Evolutionary conservation across 1,284 basidiomycete genomes (phyloP), one percentile per base, ranked within the genome.

Genomic region (Heterobasidion irregulare): DNA sequence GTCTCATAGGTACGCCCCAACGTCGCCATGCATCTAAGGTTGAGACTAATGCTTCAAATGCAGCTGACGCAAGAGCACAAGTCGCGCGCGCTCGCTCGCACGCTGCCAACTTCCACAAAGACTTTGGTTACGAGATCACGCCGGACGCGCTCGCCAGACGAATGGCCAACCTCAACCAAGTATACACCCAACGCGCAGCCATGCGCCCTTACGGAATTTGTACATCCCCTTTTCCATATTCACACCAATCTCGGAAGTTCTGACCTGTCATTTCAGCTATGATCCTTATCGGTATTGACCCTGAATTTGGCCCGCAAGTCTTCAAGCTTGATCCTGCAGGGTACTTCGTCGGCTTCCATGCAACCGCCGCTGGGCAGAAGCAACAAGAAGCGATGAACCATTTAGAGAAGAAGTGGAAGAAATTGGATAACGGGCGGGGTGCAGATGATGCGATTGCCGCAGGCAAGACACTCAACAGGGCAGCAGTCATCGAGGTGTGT

Each of bases 311-410:
- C 15, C 95, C 97, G 12, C 96, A 98, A 72, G 83, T 91, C 64
- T 99, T 98, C 82, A 98, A 98, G 73, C 86, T 99, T 57, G 97
- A 99, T 69, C 97, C 97, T 6, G 97, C 97, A 1, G 97, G 97
- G 2, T 98, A 97, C 76, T 99, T 94, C 69, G 92, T 98, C 47
- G 97, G 97, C 1, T 99, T 96, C 78, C 94, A 98, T 63, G 97
- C 96, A 18, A 97, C 96, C 2, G 86, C 95, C 0, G 87, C 94
- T 1, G 97, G 97, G 0, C 92, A 96, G 71, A 99, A 99, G 68
- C 96, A 99, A 67, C 95, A 97, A 64, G 97, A 99, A 68, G 94
- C 94, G 4, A 98, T 95, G 84, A 99, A 98, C 72, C 91, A 92
- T 66, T 78, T 99, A 55, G 97, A 99, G 76, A 99, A 99, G 78